Base-by-base conservation (phyloP, 1,284 basidiomycete genomes). In the Cutaneotrichosporon curvatum region DNA sequence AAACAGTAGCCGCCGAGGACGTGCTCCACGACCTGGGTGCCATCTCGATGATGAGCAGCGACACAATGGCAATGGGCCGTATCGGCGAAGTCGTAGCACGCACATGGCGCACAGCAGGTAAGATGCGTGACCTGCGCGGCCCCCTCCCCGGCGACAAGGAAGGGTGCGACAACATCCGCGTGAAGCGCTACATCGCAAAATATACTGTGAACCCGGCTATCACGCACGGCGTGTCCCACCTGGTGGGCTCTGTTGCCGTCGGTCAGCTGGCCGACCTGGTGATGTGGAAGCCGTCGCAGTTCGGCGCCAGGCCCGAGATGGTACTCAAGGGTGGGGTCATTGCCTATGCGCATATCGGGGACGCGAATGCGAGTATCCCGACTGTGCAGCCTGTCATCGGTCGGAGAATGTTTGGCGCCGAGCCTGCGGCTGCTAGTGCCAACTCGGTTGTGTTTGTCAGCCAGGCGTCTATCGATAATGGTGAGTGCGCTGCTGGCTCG, bases 131-230 rank as follows among this genome's bases (percentile, higher is more conserved):
- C 37, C 73, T 85, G 52, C 74, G 80, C 22, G 95, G 94, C 0
- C 84, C 89, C 1, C 74, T 88, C 34, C 62, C 81, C 16, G 84
- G 84, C 4, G 86, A 91, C 67, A 21, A 58, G 58, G 65, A 66
- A 8, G 79, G 79, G 2, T 78, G 70, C 40, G 95, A 98, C 72
- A 98, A 98, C 66, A 81, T 78, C n/a, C 79, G 94, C n/a, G 94
- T 97, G 47, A 97, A 96, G 76, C 79, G 94, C 49, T 98, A 97
- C 71, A 78, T 98, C 18, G 80, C 92, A 12, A 98, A 98, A 68
- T 96, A 97, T 70, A 98, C 94, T 10, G 82, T 98, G 69, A 98
- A 99, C 67, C 91, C 95, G 88, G 95, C 94, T 0, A 87, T 98
- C 55, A 84, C 89, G 0, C 92, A 97, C 58, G 94, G 94, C 14